Base-by-base conservation (phyloP, 495 filamentous ascomycete genomes). In the Hypoxylon crocopeplum region DNA sequence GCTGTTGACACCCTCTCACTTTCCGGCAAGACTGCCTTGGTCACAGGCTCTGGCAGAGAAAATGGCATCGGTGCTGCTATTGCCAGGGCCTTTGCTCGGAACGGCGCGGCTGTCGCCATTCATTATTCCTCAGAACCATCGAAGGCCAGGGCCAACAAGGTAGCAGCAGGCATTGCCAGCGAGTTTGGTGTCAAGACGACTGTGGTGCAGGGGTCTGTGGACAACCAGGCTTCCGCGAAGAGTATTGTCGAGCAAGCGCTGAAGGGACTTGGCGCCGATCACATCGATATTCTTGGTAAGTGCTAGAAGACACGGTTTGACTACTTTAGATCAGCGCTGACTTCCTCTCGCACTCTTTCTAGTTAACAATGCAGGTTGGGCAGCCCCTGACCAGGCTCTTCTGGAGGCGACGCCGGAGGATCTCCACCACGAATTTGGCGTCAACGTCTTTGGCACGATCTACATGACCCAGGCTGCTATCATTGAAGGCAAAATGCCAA, bases 1-100 rank as follows among this genome's bases (percentile, higher is more conserved):
- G 11, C 20, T 3, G 38, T 17, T 7, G 38, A 41, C 38, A 41
- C 16, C 4, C 54, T 66, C 20, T 73, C 69, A 1, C 75, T 81
- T 15, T 30, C 62, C 5, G 74, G 73, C 20, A 81, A 79, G 57
- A 48, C 71, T 22, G 77, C 77, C 58, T 71, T 79, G 3, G 65
- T 81, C 41, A 81, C 77, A 8, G 75, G 75, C 2, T 72, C 66
- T 52, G 32, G 74, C 63, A 21, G 48, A 49, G 53, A 68, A n/a
- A 73, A 61, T 29, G 76, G 74, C 7, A 77, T 78, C 20, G 75
- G 76, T 2, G 71, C 73, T 2, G 67, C 55, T 10, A 76, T 76
- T 37, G 75, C 73, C 2, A 25, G 33, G n/a, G 59, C 61, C 1
- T 57, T 79, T 1, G 71, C 72, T 21, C 46, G 68, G 1, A 66